phyloP scores from a whole-genome alignment of 163 green algal species.

The Dunaliella salina region DNA sequence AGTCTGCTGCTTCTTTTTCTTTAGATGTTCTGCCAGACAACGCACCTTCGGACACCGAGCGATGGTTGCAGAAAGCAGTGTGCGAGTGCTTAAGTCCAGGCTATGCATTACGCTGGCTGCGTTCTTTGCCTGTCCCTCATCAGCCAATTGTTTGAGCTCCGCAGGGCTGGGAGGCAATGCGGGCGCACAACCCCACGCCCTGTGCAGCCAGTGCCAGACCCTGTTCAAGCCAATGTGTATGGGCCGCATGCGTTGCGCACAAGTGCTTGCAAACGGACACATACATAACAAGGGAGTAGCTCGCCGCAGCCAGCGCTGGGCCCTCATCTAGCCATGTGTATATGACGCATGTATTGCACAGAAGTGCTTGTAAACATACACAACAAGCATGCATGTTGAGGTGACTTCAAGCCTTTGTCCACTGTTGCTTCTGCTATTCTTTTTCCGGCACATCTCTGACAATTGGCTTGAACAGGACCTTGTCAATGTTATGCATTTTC shows the following conservation, averaged over 20 bases:
- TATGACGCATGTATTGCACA: not conserved
- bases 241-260: not conserved
- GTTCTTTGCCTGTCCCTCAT: not conserved
- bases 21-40: too few relatives aligned
- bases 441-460: too few relatives aligned
- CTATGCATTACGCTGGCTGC: not conserved
- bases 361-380: not conserved
- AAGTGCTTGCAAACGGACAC: not conserved
- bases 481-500: not conserved
- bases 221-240: not conserved
- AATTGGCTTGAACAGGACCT: not conserved
- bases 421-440: not conserved
- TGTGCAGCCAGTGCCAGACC: not conserved
- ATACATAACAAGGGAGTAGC: not conserved
- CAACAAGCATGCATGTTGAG: not conserved
- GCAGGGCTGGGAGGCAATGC: not conserved
- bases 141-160: not conserved
- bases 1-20: not conserved
- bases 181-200: not conserved
- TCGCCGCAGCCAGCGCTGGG: too few relatives aligned
- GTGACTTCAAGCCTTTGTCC: not conserved
- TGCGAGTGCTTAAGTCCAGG: not conserved
- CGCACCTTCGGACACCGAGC: not conserved
- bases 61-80: not conserved
- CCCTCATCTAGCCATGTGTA: not conserved